Evolutionary conservation across 2,329 filamentous ascomycete species (phyloP).

Genomic region (Rhexocercosporidium sp.): DNA sequence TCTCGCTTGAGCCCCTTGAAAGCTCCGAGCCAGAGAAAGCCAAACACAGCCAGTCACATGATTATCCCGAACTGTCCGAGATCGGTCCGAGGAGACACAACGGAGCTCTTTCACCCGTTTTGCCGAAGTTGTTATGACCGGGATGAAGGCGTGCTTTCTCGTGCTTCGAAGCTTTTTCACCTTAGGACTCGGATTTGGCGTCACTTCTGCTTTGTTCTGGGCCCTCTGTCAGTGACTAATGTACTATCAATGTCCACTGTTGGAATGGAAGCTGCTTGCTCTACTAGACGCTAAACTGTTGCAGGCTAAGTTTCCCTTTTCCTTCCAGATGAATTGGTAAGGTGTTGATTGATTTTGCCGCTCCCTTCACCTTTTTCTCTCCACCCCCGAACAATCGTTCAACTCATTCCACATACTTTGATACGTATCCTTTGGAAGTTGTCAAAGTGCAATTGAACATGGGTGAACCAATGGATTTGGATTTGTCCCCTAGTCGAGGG

Average conservation of each 20-base stretch:
- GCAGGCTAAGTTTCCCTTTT: constrained; percentile 12
- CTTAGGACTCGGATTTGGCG: constrained; percentile 4
- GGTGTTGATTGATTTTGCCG: constrained; percentile 1
- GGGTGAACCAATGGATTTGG: constrained; percentile 37
- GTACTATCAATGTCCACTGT: neutral
- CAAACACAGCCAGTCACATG: too few relatives aligned
- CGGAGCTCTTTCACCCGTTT: constrained; percentile 5
- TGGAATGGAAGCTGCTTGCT: neutral
- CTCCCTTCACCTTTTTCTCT: constrained; percentile 19
- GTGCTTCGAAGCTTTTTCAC: constrained; percentile 17
- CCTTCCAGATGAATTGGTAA: neutral
- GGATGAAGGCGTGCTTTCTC: constrained; percentile 31
- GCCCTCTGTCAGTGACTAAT: neutral
- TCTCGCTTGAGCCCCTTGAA: too few relatives aligned
- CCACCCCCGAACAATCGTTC: constrained; percentile 15
- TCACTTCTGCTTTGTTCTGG: neutral
- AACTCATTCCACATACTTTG: constrained; percentile 14
- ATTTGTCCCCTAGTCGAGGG: constrained; percentile 28
- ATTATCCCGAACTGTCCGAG: neutral
- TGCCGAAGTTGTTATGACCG: constrained; percentile 7
- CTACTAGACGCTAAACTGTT: neutral
- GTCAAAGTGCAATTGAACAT: constrained; percentile 27
- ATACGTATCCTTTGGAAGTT: neutral
- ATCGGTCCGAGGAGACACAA: neutral
- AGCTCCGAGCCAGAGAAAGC: too few relatives aligned